These are phyloP conservation scores for Vicia villosa DNA, from an alignment of 306 rosid species.

Conservation along the genomic window DNA sequence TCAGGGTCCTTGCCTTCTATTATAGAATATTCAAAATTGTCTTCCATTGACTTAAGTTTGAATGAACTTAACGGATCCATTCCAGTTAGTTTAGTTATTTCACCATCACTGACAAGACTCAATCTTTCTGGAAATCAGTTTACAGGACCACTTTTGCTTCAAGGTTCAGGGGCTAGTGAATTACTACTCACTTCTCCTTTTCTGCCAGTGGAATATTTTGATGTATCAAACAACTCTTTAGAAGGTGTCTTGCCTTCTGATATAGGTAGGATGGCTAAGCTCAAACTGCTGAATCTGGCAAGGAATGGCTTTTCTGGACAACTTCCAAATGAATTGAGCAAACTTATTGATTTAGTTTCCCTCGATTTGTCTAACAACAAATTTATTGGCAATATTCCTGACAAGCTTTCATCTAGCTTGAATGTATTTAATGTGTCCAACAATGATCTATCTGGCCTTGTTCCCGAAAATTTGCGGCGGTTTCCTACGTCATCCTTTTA, in stretches of 20 bases:
- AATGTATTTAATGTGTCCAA: conserved; percentile 74
- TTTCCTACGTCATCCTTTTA: conserved; percentile 69
- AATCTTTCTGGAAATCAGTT: conserved; percentile 86
- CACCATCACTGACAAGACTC: conserved; percentile 59
- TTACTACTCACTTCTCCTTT: conserved; percentile 64
- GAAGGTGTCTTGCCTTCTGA: conserved; percentile 76
- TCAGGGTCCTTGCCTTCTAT: conserved; percentile 75
- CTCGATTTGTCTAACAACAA: conserved; percentile 85
- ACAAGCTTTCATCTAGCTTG: conserved; percentile 71
- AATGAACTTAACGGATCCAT: conserved; percentile 74
- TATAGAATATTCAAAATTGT: conserved; percentile 61
- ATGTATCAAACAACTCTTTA: conserved; percentile 74
- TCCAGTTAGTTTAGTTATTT: conserved; percentile 74
- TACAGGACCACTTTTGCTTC: conserved; percentile 72
- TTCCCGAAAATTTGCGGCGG: conserved; percentile 68
- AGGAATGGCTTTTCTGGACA: conserved; percentile 76
- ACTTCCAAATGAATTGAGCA: conserved; percentile 75
- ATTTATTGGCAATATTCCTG: conserved; percentile 79
- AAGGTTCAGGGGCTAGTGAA: conserved; percentile 69
- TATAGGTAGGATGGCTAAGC: conserved; percentile 64
- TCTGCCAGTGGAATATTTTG: conserved; percentile 65
- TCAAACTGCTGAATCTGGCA: conserved; percentile 82
- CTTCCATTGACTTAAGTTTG: conserved; percentile 72
- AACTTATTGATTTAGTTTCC: conserved; percentile 63
- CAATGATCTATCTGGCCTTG: conserved; percentile 74